Evolutionary conservation across 208 protist species (phyloP), one percentile per base, ranked within the genome.

Genomic region (Porcisia hertigi): DNA sequence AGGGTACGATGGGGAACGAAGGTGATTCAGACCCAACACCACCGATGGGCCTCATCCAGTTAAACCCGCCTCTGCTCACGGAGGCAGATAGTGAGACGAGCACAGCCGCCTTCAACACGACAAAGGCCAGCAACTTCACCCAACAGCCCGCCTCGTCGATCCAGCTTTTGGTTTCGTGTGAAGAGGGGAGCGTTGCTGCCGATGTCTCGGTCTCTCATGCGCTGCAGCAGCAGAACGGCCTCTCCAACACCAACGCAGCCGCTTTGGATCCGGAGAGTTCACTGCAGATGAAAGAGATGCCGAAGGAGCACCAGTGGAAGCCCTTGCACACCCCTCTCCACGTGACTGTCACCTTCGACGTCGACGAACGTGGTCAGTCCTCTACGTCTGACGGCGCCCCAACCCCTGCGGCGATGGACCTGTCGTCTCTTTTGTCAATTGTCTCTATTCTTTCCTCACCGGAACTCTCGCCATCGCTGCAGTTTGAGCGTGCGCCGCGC

Each of bases 61-160:
- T 53, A n/a, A 57, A 30, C 1, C 30, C n/a, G 20, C 53, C 47
- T 16, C 36, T 43, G 49, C 36, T 59, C 34, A 45, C 69, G 20
- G 53, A 62, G 16, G 20, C 45, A 3, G 16, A 30, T 6, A 62
- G 5, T 11, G 69, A 72, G 11, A 36, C 45, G 34, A 45, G 6
- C 69, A 57, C 53, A 1, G 43, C 18, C 36, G 58, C 69, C 52
- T 41, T 47, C 11, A 53, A 25, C 53, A 45, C 45, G 7, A 20
- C 25, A 20, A 47, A 23, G 34, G 16, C 49, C 36, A 62, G 69
- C 69, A 57, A 72, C 8, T 72, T 49, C 41, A 34, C 69, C 30
- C 69, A 72, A 49, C 52, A 60, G 36, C 36, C 69, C 34, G 23
- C 69, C n/a, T 62, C 69, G 34, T 23, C 36, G 34, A 59, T 36